Percentiles rank a stretch among this genome's conserved stretches.
Evolutionary conservation across 2,329 filamentous ascomycete species (phyloP).

Genomic region (Thelonectria blattea): DNA sequence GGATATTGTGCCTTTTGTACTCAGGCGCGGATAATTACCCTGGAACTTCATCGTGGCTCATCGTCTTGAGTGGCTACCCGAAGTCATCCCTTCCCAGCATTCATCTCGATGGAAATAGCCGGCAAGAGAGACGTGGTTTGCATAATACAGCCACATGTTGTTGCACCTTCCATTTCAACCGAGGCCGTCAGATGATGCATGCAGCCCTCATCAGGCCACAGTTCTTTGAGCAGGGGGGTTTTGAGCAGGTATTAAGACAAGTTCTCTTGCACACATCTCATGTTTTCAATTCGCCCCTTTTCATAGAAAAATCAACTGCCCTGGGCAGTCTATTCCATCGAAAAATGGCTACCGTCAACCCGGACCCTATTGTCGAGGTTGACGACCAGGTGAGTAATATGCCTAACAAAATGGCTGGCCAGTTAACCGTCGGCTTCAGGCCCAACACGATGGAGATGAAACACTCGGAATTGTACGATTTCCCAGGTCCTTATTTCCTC

Average conservation of each 20-base stretch:
- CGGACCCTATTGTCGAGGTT: slow-evolving; percentile 5
- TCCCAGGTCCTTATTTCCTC: background rate
- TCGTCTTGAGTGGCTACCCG: background rate
- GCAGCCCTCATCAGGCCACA: background rate
- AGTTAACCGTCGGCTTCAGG: background rate
- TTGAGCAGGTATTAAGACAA: background rate
- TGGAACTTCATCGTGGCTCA: background rate
- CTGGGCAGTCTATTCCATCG: background rate
- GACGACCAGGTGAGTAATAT: slow-evolving; percentile 16
- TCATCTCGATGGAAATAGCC: background rate
- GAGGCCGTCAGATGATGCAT: background rate
- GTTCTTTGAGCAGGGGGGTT: background rate
- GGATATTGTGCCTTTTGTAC: background rate
- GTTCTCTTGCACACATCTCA: background rate
- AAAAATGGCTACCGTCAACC: slow-evolving; percentile 4
- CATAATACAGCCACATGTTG: background rate
- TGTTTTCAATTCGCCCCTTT: background rate
- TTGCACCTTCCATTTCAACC: background rate
- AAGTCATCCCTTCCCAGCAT: background rate
- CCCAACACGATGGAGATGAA: slow-evolving; percentile 1
- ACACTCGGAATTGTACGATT: background rate
- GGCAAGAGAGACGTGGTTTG: background rate
- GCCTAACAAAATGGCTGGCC: fast-evolving
- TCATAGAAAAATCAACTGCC: too few species aligned
- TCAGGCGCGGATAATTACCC: too few species aligned